Conservation (phyloP, 2,329 filamentous ascomycete species). For the Fusarium udum region DNA sequence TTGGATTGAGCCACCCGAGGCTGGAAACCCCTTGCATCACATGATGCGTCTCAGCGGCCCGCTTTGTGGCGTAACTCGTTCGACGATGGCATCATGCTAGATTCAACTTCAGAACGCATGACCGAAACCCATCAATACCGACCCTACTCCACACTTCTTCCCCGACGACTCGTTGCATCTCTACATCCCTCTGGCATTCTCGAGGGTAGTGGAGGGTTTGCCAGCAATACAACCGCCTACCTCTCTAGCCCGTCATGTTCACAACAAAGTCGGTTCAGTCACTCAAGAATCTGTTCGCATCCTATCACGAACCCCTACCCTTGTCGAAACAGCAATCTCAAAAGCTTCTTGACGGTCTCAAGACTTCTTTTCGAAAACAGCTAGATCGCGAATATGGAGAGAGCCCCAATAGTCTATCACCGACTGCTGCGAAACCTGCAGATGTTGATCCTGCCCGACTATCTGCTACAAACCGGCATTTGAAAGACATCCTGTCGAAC, state of each 20-base stretch:
- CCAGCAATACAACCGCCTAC: conserved; percentile 22
- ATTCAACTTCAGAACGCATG: conserved; percentile 12
- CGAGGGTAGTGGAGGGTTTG: conserved; percentile 18
- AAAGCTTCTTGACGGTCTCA: conserved; percentile 65
- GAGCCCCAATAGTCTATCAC: conserved; percentile 42
- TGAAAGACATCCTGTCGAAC: conserved; percentile 66
- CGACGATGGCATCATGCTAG: conserved; percentile 42
- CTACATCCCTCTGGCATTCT: neutral
- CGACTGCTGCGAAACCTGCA: conserved; percentile 25
- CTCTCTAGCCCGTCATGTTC: conserved; percentile 45
- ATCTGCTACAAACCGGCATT: conserved; percentile 55
- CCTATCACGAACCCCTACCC: conserved; percentile 62
- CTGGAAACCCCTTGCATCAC: conserved; percentile 33
- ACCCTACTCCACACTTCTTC: conserved; percentile 5
- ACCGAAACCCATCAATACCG: conserved; percentile 11
- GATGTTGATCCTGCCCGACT: conserved; percentile 47
- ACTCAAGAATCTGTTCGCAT: conserved; percentile 52
- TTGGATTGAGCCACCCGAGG: conserved; percentile 26
- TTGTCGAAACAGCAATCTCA: conserved; percentile 61
- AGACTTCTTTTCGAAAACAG: conserved; percentile 65
- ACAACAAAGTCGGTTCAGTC: conserved; percentile 51
- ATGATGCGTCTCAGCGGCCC: conserved; percentile 34
- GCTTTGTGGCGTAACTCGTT: conserved; percentile 36
- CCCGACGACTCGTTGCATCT: neutral
- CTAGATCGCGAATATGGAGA: conserved; percentile 67